A percentile compares a stretch with the other conserved stretches of the same genome.
These are phyloP conservation scores for Monosporascus sp. DNA, from an alignment of 2,329 filamentous ascomycete genomes.

Conservation along the genomic window DNA sequence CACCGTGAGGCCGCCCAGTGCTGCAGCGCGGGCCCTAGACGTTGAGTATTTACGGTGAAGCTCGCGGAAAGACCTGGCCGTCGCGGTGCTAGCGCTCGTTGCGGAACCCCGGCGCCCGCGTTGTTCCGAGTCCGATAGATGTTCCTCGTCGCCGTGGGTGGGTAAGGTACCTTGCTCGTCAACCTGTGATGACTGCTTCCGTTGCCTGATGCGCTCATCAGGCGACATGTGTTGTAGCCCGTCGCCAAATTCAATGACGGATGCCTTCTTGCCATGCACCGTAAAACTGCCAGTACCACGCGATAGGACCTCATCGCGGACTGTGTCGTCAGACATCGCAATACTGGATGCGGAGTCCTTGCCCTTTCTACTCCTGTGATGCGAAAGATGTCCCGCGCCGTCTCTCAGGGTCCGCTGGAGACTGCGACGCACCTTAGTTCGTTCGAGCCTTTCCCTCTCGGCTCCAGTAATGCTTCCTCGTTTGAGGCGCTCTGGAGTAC, in stretches of 20 bases:
- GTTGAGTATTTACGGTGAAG: constrained; percentile 56
- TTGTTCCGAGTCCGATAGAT: constrained; percentile 38
- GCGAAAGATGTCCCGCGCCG: constrained; percentile 59
- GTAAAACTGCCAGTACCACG: constrained; percentile 86
- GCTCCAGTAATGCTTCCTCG: constrained; percentile 28
- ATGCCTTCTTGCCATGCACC: constrained; percentile 96
- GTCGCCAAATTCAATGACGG: constrained; percentile 91
- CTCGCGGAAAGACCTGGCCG: constrained; percentile 59
- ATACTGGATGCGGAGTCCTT: constrained; percentile 64
- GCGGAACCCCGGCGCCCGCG: constrained; percentile 53
- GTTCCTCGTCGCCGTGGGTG: constrained; percentile 39
- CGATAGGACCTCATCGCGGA: constrained; percentile 62
- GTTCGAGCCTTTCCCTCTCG: constrained; percentile 45
- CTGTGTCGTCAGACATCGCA: constrained; percentile 42
- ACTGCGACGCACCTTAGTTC: constrained; percentile 72
- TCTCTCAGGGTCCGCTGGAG: constrained; percentile 87
- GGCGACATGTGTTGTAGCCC: constrained; percentile 75
- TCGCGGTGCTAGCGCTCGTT: constrained; percentile 61
- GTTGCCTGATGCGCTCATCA: constrained; percentile 65
- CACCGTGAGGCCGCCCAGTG: constrained; percentile 37
- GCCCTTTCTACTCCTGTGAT: constrained; percentile 69
- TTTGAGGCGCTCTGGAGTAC: constrained; percentile 32
- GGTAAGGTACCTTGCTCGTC: constrained; percentile 32
- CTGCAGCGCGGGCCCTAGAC: constrained; percentile 38
- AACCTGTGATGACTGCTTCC: constrained; percentile 45